Percentiles rank a stretch among this genome's conserved stretches.
phyloP scores from a whole-genome alignment of 148 eudicot genomes.

The Silene uniflora region DNA sequence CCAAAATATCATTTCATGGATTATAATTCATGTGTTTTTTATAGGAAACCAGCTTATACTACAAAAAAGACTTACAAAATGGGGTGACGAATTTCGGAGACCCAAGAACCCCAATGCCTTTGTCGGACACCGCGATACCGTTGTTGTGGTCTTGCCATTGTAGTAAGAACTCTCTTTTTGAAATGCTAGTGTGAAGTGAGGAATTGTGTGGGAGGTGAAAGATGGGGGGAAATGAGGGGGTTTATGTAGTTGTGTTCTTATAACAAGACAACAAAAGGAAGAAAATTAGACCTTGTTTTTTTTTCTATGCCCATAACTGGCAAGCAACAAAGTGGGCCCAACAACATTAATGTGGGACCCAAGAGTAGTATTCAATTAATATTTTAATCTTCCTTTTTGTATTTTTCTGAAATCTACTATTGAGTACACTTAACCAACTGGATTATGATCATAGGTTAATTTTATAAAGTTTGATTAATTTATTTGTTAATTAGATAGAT shows the following conservation, averaged over 20 bases:
- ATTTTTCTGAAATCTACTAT: slow-evolving; percentile 7
- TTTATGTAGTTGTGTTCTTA: slow-evolving; percentile 32
- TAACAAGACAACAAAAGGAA: slow-evolving; percentile 20
- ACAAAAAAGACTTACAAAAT: slow-evolving; percentile 42
- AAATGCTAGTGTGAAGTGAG: slow-evolving; percentile 19
- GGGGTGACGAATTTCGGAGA: slow-evolving; percentile 85
- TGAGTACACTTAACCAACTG: slow-evolving; percentile 22
- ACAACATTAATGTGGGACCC: slow-evolving; percentile 10
- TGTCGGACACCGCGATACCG: slow-evolving; percentile 74
- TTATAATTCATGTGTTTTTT: too few species aligned
- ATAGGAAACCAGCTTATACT: too few species aligned
- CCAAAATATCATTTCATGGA: too few species aligned
- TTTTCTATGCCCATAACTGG: slow-evolving; percentile 28
- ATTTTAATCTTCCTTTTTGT: slow-evolving; percentile 1
- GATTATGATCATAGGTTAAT: slow-evolving; percentile 10
- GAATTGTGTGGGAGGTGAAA: slow-evolving; percentile 9
- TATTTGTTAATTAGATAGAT: slow-evolving; percentile 20
- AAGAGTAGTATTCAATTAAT: neutral
- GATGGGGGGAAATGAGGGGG: slow-evolving; percentile 22
- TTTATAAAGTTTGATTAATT: neutral
- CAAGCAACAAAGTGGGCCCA: slow-evolving; percentile 33
- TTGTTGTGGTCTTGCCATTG: slow-evolving; percentile 74
- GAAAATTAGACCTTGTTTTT: slow-evolving; percentile 4
- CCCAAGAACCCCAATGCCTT: slow-evolving; percentile 96
- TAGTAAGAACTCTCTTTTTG: neutral